These are phyloP conservation scores for Santalum album DNA, from an alignment of 164 flowering plant species.

Conservation along the genomic window DNA sequence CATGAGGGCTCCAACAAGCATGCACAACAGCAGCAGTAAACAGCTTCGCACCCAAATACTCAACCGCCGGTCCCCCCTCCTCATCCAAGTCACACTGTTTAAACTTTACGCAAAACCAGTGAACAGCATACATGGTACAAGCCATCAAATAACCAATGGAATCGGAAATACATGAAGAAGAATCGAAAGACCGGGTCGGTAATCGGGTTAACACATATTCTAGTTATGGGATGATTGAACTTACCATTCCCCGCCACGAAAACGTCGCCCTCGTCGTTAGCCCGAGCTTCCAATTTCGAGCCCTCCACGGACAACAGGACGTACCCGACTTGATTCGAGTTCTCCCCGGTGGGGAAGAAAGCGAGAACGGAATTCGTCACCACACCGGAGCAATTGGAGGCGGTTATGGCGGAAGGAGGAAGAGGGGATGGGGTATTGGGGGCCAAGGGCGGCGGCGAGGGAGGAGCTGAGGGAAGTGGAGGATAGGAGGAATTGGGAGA, in stretches of 20 bases:
- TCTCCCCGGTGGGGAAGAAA: constrained; percentile 42
- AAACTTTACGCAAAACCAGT: constrained; percentile 48
- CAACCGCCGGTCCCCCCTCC: constrained; percentile 21
- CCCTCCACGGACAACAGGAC: constrained; percentile 19
- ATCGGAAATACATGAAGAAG: constrained; percentile 5
- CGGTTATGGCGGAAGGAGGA: constrained; percentile 11
- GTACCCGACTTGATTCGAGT: constrained; percentile 45
- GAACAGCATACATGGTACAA: constrained; percentile 45
- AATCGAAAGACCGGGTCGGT: not conserved
- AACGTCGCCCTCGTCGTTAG: constrained; percentile 10
- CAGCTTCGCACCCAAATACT: constrained; percentile 26
- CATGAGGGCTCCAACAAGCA: constrained; percentile 75
- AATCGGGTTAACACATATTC: constrained; percentile 24
- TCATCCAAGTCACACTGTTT: not conserved
- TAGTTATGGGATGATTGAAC: constrained; percentile 24
- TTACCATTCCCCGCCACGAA: constrained; percentile 7
- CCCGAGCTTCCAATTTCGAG: constrained; percentile 1
- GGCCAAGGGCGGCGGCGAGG: constrained; percentile 8
- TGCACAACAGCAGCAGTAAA: constrained; percentile 34
- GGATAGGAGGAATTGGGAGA: constrained; percentile 17
- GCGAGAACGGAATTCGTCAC: constrained; percentile 11
- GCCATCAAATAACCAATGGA: constrained; percentile 43
- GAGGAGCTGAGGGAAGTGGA: constrained; percentile 16
- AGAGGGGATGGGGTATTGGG: constrained; percentile 5
- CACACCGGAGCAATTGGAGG: constrained; percentile 31